Percentiles rank a stretch among this genome's conserved stretches.
phyloP scores from a whole-genome alignment of 2,329 filamentous ascomycete genomes.

The Dothistroma pini region DNA sequence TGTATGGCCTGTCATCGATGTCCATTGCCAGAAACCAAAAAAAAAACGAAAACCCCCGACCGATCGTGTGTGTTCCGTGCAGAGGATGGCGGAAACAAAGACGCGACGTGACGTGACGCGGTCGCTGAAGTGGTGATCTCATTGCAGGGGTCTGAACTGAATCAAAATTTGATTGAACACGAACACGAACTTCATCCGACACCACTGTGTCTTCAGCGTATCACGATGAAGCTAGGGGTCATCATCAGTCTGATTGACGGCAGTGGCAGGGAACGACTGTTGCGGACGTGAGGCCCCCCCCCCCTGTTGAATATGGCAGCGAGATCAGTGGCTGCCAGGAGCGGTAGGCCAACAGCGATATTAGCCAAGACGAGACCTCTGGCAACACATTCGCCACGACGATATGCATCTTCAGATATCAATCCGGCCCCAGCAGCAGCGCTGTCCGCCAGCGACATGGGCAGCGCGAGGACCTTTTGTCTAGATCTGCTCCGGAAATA shows the following conservation, averaged over 20 bases:
- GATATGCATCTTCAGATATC: conserved; percentile 19
- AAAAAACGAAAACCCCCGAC: no score
- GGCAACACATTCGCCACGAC: neutral
- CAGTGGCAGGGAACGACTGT: neutral
- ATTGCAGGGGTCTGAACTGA: neutral
- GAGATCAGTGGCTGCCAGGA: neutral
- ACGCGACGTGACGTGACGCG: conserved; percentile 5
- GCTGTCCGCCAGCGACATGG: conserved; percentile 43
- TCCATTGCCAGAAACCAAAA: conserved; percentile 24
- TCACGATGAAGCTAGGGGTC: neutral
- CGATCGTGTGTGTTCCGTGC: neutral
- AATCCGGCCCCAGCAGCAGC: conserved; percentile 24
- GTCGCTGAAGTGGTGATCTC: neutral
- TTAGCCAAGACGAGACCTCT: conserved; percentile 7
- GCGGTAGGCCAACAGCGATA: neutral
- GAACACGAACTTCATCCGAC: neutral
- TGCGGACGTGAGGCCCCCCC: neutral
- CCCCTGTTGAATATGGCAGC: neutral
- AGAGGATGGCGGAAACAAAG: conserved; percentile 1
- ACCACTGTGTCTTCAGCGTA: neutral
- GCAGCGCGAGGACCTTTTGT: conserved; percentile 57
- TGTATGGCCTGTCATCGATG: conserved; percentile 53
- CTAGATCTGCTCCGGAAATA: conserved; percentile 65
- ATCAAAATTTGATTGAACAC: neutral
- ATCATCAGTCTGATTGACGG: conserved; percentile 1